These are phyloP conservation scores for Ophiocytium majus DNA, from an alignment of 352 stramenopile species.

Conservation along the genomic window DNA sequence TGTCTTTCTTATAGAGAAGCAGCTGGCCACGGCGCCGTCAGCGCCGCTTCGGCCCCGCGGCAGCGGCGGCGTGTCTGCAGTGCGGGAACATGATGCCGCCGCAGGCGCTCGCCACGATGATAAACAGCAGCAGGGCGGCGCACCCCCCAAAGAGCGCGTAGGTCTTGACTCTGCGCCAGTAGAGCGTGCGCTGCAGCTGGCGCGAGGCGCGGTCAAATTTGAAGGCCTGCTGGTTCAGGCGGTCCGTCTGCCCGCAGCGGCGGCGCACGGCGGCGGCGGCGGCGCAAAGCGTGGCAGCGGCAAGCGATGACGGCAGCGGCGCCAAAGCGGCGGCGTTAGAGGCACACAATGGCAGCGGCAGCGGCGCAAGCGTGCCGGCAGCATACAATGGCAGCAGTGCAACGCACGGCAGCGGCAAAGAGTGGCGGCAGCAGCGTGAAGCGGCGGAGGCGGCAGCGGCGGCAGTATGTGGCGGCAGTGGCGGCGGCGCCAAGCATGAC, in stretches of 20 bases:
- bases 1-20: too few relatives aligned
- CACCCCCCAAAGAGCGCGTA: not conserved
- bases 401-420: not conserved
- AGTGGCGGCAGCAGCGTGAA: too few relatives aligned
- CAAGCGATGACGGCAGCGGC: not conserved
- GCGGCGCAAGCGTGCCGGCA: not conserved
- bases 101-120: too few relatives aligned
- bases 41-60: too few relatives aligned
- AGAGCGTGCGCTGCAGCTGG: not conserved
- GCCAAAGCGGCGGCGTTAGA: not conserved
- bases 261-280: too few relatives aligned
- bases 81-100: constrained; percentile 12
- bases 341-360: not conserved
- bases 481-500: too few relatives aligned
- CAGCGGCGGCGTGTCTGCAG: too few relatives aligned
- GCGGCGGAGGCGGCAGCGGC: too few relatives aligned
- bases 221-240: constrained; percentile 13
- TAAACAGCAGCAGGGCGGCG: not conserved
- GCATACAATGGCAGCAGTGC: not conserved
- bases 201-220: constrained; percentile 13
- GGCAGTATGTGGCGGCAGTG: too few relatives aligned
- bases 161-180: not conserved
- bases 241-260: not conserved
- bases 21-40: too few relatives aligned
- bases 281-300: not conserved